Base-by-base conservation (phyloP, 306 rosid species). In the Vigna angularis region DNA sequence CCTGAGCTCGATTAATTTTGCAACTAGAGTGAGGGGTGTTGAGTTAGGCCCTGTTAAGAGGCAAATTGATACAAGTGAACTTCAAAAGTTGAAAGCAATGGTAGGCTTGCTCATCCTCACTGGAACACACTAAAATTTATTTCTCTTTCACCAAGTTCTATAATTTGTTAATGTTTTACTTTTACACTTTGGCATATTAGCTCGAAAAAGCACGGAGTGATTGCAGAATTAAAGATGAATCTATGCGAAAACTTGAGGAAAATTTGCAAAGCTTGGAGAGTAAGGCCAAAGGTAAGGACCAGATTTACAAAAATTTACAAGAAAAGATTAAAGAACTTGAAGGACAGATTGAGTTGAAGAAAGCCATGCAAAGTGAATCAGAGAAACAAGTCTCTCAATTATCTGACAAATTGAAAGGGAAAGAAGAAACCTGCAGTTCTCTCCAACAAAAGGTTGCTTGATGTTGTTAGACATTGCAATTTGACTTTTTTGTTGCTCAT, bases 291-390 rank as follows among this genome's bases (percentile, higher is more conserved):
- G 90, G 96, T 62, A 93, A 85, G 87, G 98, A 93, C 81, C 77
- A 82, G 73, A 70, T 72, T 47, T 79, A 81, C 75, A 86, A 71
- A 87, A 91, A 13, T 72, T 86, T 90, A 69, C 94, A 88, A 72
- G 98, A 90, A 45, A 91, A 81, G 84, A 88, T 93, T 79, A 91
- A 89, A 88, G 94, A 89, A 73, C 98, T 93, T 48, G 98, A 91
- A 83, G 91, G 87, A 36, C 92, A 89, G 80, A 82, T 93, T 72
- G 98, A 90, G 79, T 79, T 84, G 57, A 91, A 85, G 88, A 51
- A 77, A 76, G 70, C 84, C 78, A 34, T 85, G 87, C 96, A 89
- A 57, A 84, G 70, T 81, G 93, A 93, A 63, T 86, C 89, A 62
- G 93, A 91, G 87, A 93, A 84, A 82, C 91, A 90, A 84, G 72